Evolutionary conservation across 2,329 filamentous ascomycete genomes (phyloP), one percentile per base, ranked within the genome.

Genomic region (Cadophora sp.): DNA sequence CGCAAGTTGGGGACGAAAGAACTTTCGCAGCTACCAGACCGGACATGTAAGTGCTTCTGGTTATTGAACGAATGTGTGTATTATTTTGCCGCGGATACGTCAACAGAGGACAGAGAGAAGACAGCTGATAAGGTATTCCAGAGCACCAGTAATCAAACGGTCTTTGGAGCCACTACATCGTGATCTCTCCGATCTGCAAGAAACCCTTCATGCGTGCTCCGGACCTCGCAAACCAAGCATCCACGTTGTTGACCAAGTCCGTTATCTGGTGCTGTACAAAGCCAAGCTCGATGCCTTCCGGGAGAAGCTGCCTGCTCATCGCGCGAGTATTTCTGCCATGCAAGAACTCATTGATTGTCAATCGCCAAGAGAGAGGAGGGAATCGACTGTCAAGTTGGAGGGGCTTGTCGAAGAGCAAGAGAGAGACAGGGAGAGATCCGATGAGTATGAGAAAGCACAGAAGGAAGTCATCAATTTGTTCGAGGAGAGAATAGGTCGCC

Each of bases 191-290:
- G 31, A 58, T 37, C 9, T 58, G 2, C 37, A 24, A 40, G 55
- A 34, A 9, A 22, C 55, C 2, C 55, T 58, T 24, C 31, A 58
- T 22, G 19, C 31, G 34, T 58, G 55, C 11, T 58, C 55, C 3
- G 55, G n/a, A 14, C 29, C 55, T n/a, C 55, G 31, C 29, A 58
- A 58, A 24, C 55, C 55, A 9, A 58, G 31, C 34, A 58, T 58
- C 26, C 55, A 58, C 12, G 31, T 58, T 22, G 55, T 58, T 2
- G 55, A 58, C 22, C 55, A 58, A 58, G 55, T 58, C 22, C 31
- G 55, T 24, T 58, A 58, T 34, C 34, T 58, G 55, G 55, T 58
- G 22, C 22, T 58, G 55, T 58, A 58, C 31, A 58, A 58, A 40
- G 29, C 55, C 31, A 58, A 58, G 31, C 55, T 58, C 29, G 29